phyloP scores from a whole-genome alignment of 2,329 filamentous ascomycete species.

The Aspergillus arachidicola region DNA sequence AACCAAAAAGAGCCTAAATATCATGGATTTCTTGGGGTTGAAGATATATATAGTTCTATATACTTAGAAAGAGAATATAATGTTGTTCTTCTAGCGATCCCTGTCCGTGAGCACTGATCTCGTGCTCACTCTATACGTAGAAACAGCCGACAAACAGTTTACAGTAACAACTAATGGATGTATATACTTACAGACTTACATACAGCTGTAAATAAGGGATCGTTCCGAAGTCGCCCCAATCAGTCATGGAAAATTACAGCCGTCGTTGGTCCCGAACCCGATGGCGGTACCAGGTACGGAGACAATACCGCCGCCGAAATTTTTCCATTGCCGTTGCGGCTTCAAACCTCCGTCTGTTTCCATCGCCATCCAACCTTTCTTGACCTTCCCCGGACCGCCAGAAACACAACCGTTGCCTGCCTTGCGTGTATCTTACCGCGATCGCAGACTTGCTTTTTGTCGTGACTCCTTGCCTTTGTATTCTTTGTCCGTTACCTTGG shows the following conservation, averaged over 20 bases:
- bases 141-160: neutral
- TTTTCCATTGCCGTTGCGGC: conserved; percentile 14
- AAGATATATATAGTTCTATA: neutral
- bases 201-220: neutral
- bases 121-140: neutral
- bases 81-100: neutral
- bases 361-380: conserved; percentile 16
- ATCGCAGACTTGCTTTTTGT: neutral
- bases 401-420: neutral
- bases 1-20: neutral
- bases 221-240: neutral
- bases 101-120: neutral
- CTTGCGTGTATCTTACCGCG: neutral
- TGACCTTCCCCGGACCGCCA: neutral
- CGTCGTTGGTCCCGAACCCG: neutral
- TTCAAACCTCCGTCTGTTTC: conserved; percentile 17
- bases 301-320: conserved; percentile 21
- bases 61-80: neutral
- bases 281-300: neutral
- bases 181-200: neutral
- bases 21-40: neutral
- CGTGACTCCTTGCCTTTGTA: neutral
- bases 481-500: neutral
- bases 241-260: neutral
- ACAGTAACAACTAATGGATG: too few relatives aligned